These are phyloP conservation scores for Dactylellina cionopaga DNA, from an alignment of 2,329 filamentous ascomycete species.

Conservation along the genomic window DNA sequence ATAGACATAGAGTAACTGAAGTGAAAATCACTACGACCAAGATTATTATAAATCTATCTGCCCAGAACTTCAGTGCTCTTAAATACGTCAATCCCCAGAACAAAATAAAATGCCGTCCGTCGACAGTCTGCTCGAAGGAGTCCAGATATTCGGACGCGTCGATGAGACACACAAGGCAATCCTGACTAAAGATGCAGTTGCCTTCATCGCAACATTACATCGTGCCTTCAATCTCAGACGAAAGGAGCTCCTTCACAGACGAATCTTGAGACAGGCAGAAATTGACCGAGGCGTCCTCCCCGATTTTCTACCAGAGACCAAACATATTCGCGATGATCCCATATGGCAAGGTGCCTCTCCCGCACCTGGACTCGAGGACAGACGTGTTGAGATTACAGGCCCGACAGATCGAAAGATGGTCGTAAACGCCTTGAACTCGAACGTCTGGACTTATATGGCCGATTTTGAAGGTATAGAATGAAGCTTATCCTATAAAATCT, in stretches of 20 bases:
- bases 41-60: too few relatives aligned
- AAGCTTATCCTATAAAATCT: too few relatives aligned
- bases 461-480: constrained; percentile 89
- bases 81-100: background rate
- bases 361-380: constrained; percentile 90
- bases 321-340: constrained; percentile 90
- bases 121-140: constrained; percentile 84
- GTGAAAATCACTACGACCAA: too few relatives aligned
- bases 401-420: constrained; percentile 99
- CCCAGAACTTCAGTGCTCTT: too few relatives aligned
- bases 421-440: constrained; percentile 92
- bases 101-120: constrained; percentile 71
- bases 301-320: constrained; percentile 95
- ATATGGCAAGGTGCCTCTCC: constrained; percentile 93
- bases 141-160: constrained; percentile 82
- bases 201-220: constrained; percentile 91
- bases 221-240: constrained; percentile 91
- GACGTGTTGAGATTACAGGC: constrained; percentile 95
- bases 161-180: constrained; percentile 86
- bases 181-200: constrained; percentile 79
- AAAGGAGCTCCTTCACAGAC: constrained; percentile 87
- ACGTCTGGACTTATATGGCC: constrained; percentile 99
- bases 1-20: too few relatives aligned
- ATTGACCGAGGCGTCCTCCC: constrained; percentile 88
- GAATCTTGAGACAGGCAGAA: constrained; percentile 86